Conservation (phyloP, 495 filamentous ascomycete species). For the Annulohypoxylon stygium region DNA sequence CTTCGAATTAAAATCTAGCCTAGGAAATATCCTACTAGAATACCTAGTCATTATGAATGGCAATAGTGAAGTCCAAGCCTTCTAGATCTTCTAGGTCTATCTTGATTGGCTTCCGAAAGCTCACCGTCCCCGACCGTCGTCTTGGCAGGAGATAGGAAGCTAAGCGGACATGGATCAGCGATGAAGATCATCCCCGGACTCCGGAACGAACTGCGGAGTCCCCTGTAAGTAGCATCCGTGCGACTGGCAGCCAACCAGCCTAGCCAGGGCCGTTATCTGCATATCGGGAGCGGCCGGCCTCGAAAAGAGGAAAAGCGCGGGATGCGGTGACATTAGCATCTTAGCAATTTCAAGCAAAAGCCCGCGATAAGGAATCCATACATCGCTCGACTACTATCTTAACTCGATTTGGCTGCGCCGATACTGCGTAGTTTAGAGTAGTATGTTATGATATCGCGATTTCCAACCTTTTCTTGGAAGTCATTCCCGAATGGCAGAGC, state of each 20-base stretch:
- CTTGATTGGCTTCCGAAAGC: background rate
- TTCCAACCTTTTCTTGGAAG: constrained; percentile 16
- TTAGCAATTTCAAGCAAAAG: constrained; percentile 4
- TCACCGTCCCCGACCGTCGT: background rate
- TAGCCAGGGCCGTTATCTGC: background rate
- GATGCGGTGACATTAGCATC: constrained; percentile 3
- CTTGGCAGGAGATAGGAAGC: constrained; percentile 1
- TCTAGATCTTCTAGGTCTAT: background rate
- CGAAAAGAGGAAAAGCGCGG: background rate
- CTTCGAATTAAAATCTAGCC: too few relatives aligned
- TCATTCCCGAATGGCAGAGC: constrained; percentile 7
- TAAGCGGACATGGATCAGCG: background rate
- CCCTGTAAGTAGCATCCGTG: constrained; percentile 2
- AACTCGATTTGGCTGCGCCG: background rate
- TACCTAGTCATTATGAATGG: too few relatives aligned
- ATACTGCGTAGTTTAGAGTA: background rate
- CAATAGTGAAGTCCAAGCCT: background rate
- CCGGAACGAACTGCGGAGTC: constrained; percentile 2
- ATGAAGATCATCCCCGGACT: constrained; percentile 6
- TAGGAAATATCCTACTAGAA: too few relatives aligned
- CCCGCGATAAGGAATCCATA: background rate
- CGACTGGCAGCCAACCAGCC: background rate
- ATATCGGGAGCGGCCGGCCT: background rate
- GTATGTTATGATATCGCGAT: background rate
- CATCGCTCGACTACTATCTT: background rate